Evolutionary conservation across 2,329 filamentous ascomycete genomes (phyloP).

Genomic region (Colletotrichum spaethianum): DNA sequence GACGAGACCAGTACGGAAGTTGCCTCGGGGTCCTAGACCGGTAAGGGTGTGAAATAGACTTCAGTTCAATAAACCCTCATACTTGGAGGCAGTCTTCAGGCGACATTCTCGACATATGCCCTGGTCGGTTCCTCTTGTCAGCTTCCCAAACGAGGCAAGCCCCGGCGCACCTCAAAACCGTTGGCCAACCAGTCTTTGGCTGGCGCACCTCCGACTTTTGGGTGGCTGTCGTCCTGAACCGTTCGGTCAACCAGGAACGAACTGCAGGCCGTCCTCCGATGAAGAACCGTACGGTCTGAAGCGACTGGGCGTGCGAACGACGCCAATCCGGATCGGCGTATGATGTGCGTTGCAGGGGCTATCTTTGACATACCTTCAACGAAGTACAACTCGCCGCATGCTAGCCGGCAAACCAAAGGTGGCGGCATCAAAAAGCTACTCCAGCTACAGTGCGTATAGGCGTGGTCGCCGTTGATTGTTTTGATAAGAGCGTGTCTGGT

Average conservation of each 20-base stretch:
- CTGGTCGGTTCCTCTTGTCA: background rate
- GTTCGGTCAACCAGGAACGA: background rate
- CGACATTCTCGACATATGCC: background rate
- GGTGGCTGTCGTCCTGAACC: background rate
- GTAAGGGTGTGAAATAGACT: background rate
- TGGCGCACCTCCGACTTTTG: background rate
- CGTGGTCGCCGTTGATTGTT: background rate
- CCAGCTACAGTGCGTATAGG: background rate
- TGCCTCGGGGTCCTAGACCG: background rate
- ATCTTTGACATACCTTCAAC: background rate
- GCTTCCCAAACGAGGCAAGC: conserved; percentile 29
- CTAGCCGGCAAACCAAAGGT: background rate
- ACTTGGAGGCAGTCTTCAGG: background rate
- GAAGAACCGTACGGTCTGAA: background rate
- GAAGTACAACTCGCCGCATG: background rate
- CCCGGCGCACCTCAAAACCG: conserved; percentile 19
- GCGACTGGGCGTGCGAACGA: background rate
- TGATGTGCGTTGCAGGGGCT: no score
- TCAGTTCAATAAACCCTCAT: background rate
- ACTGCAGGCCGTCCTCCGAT: background rate
- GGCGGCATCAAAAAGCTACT: background rate
- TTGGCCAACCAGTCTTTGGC: conserved; percentile 8
- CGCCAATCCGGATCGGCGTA: background rate
- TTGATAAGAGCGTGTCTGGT: background rate
- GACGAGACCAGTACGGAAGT: background rate